Conservation (phyloP, 1,139 yeast genomes). For the Geotrichum australiense region DNA sequence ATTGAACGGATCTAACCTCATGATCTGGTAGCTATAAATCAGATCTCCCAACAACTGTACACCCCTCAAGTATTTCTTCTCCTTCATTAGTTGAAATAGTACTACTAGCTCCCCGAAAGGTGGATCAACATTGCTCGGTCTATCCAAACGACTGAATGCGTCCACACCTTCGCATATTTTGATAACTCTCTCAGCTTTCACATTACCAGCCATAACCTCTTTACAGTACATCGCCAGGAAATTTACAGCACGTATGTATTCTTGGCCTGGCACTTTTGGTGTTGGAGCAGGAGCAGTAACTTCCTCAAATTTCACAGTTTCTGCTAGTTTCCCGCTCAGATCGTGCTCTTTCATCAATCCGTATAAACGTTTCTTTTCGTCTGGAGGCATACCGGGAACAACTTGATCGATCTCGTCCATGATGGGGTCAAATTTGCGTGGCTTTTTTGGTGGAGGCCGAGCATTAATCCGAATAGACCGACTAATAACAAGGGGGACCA, state of each 20-base stretch:
- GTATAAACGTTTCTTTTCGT: too few relatives aligned
- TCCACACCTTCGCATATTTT: slow-evolving; percentile 15
- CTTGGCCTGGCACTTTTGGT: too few relatives aligned
- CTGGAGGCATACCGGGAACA: too few relatives aligned
- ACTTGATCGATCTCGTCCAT: too few relatives aligned
- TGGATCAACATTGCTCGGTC: slow-evolving; percentile 10
- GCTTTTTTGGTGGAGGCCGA: too few relatives aligned
- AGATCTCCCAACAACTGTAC: slow-evolving; percentile 26
- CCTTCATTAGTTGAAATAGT: slow-evolving; percentile 17
- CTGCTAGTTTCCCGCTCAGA: too few relatives aligned
- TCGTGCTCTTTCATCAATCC: too few relatives aligned
- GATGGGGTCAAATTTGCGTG: too few relatives aligned
- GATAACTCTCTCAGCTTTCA: background rate
- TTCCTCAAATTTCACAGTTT: too few relatives aligned
- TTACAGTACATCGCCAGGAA: background rate
- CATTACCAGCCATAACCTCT: background rate
- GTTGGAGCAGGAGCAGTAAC: too few relatives aligned
- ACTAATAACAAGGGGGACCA: too few relatives aligned
- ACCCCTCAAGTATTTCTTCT: slow-evolving; percentile 8
- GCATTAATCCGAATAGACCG: too few relatives aligned
- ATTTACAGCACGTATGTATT: background rate
- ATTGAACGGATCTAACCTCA: slow-evolving; percentile 34
- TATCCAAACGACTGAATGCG: slow-evolving; percentile 10
- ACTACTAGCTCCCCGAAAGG: slow-evolving; percentile 16
- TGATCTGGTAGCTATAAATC: slow-evolving; percentile 28